phyloP scores from a whole-genome alignment of 768 basidiomycete species.

The Rhodotorula paludigena region DNA sequence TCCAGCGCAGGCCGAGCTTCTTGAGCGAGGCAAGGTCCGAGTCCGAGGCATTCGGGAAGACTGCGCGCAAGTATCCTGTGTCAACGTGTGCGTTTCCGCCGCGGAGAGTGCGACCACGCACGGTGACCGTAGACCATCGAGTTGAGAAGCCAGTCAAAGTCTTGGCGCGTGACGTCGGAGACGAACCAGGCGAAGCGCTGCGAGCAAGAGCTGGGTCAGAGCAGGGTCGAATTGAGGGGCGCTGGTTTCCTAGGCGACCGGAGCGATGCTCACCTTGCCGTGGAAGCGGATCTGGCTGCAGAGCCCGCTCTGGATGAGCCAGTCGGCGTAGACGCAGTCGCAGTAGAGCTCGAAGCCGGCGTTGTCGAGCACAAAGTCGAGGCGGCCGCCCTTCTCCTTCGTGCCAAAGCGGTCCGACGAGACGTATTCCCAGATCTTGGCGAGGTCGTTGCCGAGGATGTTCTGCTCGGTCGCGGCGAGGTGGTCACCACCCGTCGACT shows the following conservation, averaged over 20 bases:
- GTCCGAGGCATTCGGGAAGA: constrained; percentile 79
- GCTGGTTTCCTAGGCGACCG: too few species aligned
- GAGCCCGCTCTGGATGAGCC: constrained; percentile 81
- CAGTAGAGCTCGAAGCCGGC: constrained; percentile 59
- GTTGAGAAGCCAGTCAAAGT: constrained; percentile 89
- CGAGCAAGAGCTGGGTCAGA: neutral
- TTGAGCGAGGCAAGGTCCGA: constrained; percentile 73
- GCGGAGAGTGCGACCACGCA: neutral
- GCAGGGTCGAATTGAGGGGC: too few species aligned
- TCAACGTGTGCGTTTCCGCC: neutral
- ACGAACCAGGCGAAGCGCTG: constrained; percentile 87
- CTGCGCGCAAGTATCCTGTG: neutral
- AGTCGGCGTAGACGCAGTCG: constrained; percentile 63
- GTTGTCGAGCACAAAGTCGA: constrained; percentile 60
- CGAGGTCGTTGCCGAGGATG: constrained; percentile 80
- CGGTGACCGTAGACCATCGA: constrained; percentile 72
- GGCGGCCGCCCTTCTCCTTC: constrained; percentile 60
- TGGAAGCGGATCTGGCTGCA: constrained; percentile 84
- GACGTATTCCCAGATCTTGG: constrained; percentile 67
- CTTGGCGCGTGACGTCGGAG: constrained; percentile 84
- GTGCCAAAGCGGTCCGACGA: constrained; percentile 55
- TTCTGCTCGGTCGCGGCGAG: constrained; percentile 94
- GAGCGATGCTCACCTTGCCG: constrained; percentile 54
- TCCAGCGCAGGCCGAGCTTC: constrained; percentile 79
- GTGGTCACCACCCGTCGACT: constrained; percentile 91